Evolutionary conservation across 2,329 filamentous ascomycete species (phyloP).

Genomic region (Gyromitra esculenta): DNA sequence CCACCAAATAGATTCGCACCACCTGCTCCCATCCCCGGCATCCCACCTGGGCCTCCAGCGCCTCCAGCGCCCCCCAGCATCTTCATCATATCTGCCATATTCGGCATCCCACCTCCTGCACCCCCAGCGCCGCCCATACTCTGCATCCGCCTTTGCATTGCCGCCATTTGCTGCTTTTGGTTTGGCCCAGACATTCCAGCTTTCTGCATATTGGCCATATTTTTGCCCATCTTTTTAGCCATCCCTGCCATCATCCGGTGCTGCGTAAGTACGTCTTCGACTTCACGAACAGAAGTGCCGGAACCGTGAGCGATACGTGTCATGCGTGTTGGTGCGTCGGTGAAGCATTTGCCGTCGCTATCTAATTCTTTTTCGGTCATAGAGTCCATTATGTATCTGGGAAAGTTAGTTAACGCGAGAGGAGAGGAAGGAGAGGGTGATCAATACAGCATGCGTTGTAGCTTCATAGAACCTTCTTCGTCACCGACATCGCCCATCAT

Average conservation of each 20-base stretch:
- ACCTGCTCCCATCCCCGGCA: conserved; percentile 60
- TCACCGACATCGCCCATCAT: conserved; percentile 98
- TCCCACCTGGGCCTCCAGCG: conserved; percentile 59
- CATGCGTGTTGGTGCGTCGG: conserved; percentile 91
- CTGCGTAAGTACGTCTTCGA: conserved; percentile 96
- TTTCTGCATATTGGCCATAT: conserved; percentile 96
- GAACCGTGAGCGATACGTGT: conserved; percentile 89
- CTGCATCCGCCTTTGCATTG: conserved; percentile 95
- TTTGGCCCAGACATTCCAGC: conserved; percentile 91
- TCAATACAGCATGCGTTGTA: conserved; percentile 85
- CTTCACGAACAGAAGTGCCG: conserved; percentile 88
- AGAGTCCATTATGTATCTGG: conserved; percentile 87
- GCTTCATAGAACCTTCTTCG: conserved; percentile 89
- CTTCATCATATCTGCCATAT: conserved; percentile 88
- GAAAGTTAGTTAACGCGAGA: conserved; percentile 7
- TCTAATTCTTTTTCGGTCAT: conserved; percentile 98
- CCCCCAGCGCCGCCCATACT: conserved; percentile 83
- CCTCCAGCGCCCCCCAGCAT: conserved; percentile 75
- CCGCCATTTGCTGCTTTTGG: conserved; percentile 90
- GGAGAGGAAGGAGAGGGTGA: background rate
- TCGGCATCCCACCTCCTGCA: conserved; percentile 65
- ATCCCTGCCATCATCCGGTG: conserved; percentile 99
- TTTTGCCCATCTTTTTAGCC: conserved; percentile 98
- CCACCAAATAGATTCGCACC: conserved; percentile 70
- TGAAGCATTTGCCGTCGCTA: conserved; percentile 91